Percentiles rank a stretch among this genome's conserved stretches.
These are phyloP conservation scores for Leccinellum luteum DNA, from an alignment of 768 basidiomycete species.

Conservation along the genomic window DNA sequence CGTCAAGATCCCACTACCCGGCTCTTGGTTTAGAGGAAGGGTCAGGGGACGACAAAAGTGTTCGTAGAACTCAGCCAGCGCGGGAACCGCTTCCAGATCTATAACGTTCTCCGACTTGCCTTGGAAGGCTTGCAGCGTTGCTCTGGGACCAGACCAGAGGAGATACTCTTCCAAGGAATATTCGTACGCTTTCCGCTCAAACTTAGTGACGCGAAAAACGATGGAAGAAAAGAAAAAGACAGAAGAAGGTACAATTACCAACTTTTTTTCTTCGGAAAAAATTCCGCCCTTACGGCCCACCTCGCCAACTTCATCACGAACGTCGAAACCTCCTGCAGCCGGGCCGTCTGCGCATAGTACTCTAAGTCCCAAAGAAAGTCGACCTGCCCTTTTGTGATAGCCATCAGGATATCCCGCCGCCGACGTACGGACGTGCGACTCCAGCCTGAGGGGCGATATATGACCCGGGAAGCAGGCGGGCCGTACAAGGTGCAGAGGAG, in stretches of 20 bases:
- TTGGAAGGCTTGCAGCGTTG: constrained; percentile 10
- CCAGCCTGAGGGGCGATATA: constrained; percentile 4
- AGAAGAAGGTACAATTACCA: too few relatives aligned
- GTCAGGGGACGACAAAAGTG: constrained; percentile 7
- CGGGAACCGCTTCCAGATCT: constrained; percentile 9
- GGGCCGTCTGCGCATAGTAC: neutral
- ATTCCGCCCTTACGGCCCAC: constrained; percentile 8
- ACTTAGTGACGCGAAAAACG: neutral
- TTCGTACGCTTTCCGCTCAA: neutral
- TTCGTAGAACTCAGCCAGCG: constrained; percentile 2
- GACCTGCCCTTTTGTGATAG: constrained; percentile 1
- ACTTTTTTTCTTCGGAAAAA: constrained; percentile 5
- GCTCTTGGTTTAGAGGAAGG: neutral
- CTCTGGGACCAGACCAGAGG: constrained; percentile 9
- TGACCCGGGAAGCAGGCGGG: constrained; percentile 1
- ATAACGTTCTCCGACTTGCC: constrained; percentile 1
- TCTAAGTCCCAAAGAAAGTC: constrained; percentile 9
- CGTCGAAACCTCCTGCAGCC: constrained; percentile 4
- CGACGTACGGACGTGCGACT: constrained; percentile 10
- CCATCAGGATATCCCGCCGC: neutral
- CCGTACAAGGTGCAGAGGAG: constrained; percentile 16
- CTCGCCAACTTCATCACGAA: constrained; percentile 8
- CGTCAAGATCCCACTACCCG: neutral
- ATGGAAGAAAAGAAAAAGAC: too few relatives aligned
- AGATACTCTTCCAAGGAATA: constrained; percentile 10